Evolutionary conservation across 306 rosid species (phyloP).

Genomic region (Lathyrus sativus): DNA sequence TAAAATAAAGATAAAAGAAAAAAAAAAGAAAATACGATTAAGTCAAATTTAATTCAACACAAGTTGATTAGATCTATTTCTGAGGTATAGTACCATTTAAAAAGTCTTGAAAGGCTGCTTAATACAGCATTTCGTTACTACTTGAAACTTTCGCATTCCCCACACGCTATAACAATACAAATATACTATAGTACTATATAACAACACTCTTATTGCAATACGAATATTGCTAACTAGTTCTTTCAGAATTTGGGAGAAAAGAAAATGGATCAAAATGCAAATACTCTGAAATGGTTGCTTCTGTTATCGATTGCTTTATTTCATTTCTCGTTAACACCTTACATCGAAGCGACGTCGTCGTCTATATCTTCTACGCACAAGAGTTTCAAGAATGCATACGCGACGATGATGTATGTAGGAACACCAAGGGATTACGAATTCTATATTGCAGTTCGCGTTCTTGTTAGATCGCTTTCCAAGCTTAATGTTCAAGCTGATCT

Average conservation of each 20-base stretch:
- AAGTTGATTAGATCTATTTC: no score
- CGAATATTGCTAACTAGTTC: neutral
- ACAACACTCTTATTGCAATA: neutral
- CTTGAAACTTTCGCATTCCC: no score
- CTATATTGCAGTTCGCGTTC: conserved; percentile 74
- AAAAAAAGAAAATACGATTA: no score
- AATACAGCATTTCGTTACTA: no score
- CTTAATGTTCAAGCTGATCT: conserved; percentile 80
- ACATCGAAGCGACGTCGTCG: conserved; percentile 6
- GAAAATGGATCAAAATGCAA: conserved; percentile 1
- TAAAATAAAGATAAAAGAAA: no score
- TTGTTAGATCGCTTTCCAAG: conserved; percentile 59
- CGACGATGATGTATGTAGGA: conserved; percentile 94
- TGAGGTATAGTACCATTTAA: no score
- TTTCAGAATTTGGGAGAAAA: neutral
- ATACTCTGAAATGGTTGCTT: neutral
- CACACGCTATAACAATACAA: neutral
- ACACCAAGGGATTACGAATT: conserved; percentile 92
- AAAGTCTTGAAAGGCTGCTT: no score
- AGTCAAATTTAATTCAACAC: no score
- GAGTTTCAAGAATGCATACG: conserved; percentile 66
- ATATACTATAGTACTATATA: no score
- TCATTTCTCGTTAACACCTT: neutral
- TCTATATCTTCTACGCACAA: neutral
- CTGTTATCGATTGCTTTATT: neutral